phyloP scores from a whole-genome alignment of 345 rosid genomes.

The Punica granatum region DNA sequence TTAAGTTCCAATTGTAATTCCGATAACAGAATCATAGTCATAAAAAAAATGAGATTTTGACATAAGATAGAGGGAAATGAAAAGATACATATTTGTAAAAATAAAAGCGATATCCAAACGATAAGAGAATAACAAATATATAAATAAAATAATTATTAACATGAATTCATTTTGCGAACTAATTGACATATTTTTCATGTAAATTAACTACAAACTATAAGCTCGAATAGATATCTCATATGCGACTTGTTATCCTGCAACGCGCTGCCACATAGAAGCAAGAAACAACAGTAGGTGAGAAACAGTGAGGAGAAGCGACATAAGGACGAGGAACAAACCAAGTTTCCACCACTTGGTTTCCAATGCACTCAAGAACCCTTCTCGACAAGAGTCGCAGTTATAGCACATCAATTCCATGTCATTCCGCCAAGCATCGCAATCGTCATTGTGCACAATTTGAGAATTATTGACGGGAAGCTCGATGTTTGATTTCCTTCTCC shows the following conservation, averaged over 20 bases:
- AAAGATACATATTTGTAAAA: too few relatives aligned
- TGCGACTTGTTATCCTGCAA: conserved; percentile 3
- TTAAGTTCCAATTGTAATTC: too few relatives aligned
- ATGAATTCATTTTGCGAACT: too few relatives aligned
- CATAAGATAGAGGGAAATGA: too few relatives aligned
- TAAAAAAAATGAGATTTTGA: too few relatives aligned
- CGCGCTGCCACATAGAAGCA: conserved; percentile 47
- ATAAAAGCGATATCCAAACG: too few relatives aligned
- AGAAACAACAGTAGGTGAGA: conserved; percentile 50
- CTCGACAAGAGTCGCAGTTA: conserved; percentile 48
- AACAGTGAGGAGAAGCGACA: conserved; percentile 43
- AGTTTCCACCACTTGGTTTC: conserved; percentile 64
- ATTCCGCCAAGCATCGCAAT: conserved; percentile 57
- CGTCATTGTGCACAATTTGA: conserved; percentile 9
- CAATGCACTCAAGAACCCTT: conserved; percentile 42
- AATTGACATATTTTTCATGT: too few relatives aligned
- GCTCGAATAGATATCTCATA: too few relatives aligned
- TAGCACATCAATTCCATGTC: conserved; percentile 39
- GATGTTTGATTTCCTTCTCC: conserved; percentile 20
- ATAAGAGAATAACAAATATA: too few relatives aligned
- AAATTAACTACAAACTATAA: too few relatives aligned
- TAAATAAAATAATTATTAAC: too few relatives aligned
- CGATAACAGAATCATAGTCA: too few relatives aligned
- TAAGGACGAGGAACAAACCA: conserved; percentile 51
- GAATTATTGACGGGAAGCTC: conserved; percentile 5